Percentiles rank a stretch among this genome's conserved stretches.
These are phyloP conservation scores for Claviceps fusiformis DNA, from an alignment of 2,329 filamentous ascomycete species.

Conservation along the genomic window DNA sequence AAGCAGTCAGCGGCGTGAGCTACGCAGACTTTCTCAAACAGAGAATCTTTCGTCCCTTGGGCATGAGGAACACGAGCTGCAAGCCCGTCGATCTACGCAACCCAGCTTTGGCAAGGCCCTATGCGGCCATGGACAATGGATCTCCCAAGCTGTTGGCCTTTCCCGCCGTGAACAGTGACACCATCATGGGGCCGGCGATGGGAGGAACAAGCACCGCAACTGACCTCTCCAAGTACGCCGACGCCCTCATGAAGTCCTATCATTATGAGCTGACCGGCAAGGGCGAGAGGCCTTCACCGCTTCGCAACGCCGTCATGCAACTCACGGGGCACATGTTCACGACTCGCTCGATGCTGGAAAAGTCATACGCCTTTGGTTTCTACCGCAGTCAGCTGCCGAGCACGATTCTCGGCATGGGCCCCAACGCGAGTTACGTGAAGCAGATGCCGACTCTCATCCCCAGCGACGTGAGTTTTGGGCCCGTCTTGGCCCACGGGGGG, in stretches of 20 bases:
- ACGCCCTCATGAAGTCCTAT: not conserved
- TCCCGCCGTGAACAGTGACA: not conserved
- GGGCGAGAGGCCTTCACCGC: not conserved
- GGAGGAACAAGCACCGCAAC: not conserved
- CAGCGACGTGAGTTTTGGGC: not conserved
- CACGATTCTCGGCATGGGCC: not conserved
- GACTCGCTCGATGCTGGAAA: not conserved
- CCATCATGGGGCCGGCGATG: not conserved
- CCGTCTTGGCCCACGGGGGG: not conserved
- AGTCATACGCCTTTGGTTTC: not conserved
- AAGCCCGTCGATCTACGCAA: not conserved
- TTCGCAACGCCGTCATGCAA: not conserved
- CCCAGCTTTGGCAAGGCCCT: not conserved
- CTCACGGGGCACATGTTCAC: not conserved
- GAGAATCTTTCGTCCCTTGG: not conserved
- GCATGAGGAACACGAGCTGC: not conserved
- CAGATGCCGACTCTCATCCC: not conserved
- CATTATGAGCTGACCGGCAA: not conserved
- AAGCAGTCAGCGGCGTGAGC: not conserved
- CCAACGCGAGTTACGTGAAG: not conserved
- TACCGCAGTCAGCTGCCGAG: not conserved
- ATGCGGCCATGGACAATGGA: not conserved
- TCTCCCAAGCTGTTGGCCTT: not conserved
- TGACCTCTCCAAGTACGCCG: not conserved
- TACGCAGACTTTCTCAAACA: not conserved